Evolutionary conservation across 2,329 filamentous ascomycete species (phyloP), one percentile per base, ranked within the genome.

Genomic region (Cytospora chrysosperma): DNA sequence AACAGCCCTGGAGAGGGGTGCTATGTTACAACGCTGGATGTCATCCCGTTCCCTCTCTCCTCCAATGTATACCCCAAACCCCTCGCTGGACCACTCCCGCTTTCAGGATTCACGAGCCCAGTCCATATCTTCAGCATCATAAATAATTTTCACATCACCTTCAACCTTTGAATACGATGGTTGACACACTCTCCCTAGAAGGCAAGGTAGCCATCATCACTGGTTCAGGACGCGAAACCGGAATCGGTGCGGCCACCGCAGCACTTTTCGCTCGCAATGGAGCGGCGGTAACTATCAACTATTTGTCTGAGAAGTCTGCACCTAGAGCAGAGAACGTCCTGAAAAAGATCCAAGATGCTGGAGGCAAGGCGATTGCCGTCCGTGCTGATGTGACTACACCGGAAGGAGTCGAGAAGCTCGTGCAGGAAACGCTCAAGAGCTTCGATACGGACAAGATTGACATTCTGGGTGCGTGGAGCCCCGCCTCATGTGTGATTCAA

Each of bases 191-290:
- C 21, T 75, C 72, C 5, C 74, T 81, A 17, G 63, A 69, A 19
- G 75, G 74, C 61, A 80, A 81, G 65, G 68, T 75, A 0, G 79
- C 79, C 63, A 77, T 81, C 40, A 70, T 81, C 10, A 81, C 79
- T 0, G 79, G 79, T 28, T 80, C 78, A 12, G 77, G 77, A 19
- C 73, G 74, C 5, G 76, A 79, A 28, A 79, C 77, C 53, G 77
- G 77, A 3, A 79, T 80, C 12, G 78, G 79, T 6, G 78, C 78
- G 4, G 77, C 70, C 19, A 79, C 78, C 19, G 78, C 76, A n/a
- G 59, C 60, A 1, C 72, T 75, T 0, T 71, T 81, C 0, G 77
- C 77, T 19, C 73, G 75, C 5, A 78, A 78, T 65, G 78, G 78
- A 9, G 78, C 78, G 3, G 69, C 69, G 1, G 78, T 81, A 0